phyloP scores from a whole-genome alignment of 2,329 filamentous ascomycete species.

The Microsporum canis region DNA sequence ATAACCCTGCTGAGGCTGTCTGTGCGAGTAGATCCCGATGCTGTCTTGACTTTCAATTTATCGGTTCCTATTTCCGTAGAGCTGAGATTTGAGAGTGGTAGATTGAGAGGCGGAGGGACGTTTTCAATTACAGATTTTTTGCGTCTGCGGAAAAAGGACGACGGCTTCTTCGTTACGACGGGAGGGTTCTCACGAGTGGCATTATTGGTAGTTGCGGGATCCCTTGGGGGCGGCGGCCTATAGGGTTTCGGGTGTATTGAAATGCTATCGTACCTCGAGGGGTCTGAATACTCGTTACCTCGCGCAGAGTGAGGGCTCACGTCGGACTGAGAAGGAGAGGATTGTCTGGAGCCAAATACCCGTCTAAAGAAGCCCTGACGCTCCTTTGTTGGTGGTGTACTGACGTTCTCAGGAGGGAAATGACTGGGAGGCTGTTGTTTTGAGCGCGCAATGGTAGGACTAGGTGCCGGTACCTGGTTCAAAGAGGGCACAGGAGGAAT shows the following conservation, averaged over 20 bases:
- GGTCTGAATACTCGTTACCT: background rate
- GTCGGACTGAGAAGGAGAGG: constrained; percentile 15
- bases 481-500: constrained; percentile 35
- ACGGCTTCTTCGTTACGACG: constrained; percentile 73
- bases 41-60: constrained; percentile 14
- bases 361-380: constrained; percentile 83
- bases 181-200: constrained; percentile 26
- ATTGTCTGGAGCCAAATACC: constrained; percentile 67
- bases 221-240: constrained; percentile 21
- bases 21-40: constrained; percentile 47
- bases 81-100: constrained; percentile 35
- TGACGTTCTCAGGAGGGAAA: constrained; percentile 30
- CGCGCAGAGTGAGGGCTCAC: constrained; percentile 8
- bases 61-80: constrained; percentile 14
- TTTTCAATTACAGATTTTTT: constrained; percentile 72
- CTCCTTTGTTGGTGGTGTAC: constrained; percentile 45
- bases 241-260: constrained; percentile 18
- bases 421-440: constrained; percentile 29
- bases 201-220: constrained; percentile 16
- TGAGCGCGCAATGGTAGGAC: constrained; percentile 42
- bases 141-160: constrained; percentile 83
- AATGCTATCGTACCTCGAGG: constrained; percentile 8
- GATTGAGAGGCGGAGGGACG: constrained; percentile 47
- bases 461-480: constrained; percentile 41
- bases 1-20: constrained; percentile 78